Base-by-base conservation (phyloP, 2,329 filamentous ascomycete species). In the Neocucurbitaria cava region DNA sequence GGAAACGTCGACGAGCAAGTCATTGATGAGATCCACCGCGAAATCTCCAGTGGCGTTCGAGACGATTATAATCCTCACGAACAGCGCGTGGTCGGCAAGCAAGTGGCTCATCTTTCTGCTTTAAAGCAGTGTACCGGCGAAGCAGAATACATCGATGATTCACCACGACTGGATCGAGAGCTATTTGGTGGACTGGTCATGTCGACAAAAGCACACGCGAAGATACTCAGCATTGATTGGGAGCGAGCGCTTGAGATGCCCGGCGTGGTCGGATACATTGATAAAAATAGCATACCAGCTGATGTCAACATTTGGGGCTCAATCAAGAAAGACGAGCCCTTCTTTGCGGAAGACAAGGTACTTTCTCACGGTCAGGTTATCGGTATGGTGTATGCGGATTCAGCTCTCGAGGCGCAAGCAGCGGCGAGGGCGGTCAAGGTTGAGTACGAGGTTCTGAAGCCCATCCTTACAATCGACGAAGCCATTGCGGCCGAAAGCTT, bases 131-230 rank as follows among this genome's bases (percentile, higher is more conserved):
- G 89, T 6, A 96, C 92, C 0, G 94, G 94, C 48, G 91, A 96
- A 76, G 94, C 94, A 1, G 91, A 96, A 65, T 98, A 98, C 65
- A 96, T 93, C 0, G 94, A 98, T 66, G 94, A 98, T 63, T 95
- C 96, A 23, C 92, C 93, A 2, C 82, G 86, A 0, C 80, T 92
- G 60, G 90, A 88, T 73, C 95, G 95, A 55, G 93, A 97, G 74
- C 82, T 98, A 0, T 92, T 92, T 61, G 94, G 90, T 6, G 93
- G 90, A 64, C 83, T 96, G 52, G 91, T 98, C 0, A 80, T 98
- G 38, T 97, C 93, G 0, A 89, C 89, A 1, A 95, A 91, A 70
- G 87, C 95, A 0, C 92, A 93, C 62, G 94, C 94, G 2, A 96
- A 90, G 72, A 85, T 98, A 42, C 67, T 89, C n/a, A 90, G 84